Conservation (phyloP, 768 basidiomycete species). For the Psilocybe subaeruginosa region DNA sequence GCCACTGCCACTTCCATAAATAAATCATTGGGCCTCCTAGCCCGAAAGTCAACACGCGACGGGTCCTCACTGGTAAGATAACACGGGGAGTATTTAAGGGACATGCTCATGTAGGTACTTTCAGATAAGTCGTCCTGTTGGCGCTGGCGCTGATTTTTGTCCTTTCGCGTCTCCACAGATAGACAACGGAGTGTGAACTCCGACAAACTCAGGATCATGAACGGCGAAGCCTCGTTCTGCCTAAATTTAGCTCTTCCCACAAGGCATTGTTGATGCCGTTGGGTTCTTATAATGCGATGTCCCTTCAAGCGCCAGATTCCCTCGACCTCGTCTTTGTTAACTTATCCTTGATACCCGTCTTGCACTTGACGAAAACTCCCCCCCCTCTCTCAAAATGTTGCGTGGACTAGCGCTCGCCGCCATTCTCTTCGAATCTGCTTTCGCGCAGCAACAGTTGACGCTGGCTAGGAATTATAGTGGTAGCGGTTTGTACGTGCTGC, state of each 20-base stretch:
- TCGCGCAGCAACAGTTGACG: background rate
- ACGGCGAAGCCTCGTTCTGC: background rate
- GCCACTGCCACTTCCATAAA: no score
- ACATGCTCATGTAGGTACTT: no score
- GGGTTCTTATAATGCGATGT: background rate
- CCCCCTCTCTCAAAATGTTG: background rate
- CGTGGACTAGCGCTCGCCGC: background rate
- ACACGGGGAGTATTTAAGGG: no score
- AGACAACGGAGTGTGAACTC: no score
- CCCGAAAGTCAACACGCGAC: no score
- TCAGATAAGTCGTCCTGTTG: no score
- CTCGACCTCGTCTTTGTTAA: background rate
- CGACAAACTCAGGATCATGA: no score
- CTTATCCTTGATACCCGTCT: background rate
- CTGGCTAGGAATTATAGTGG: background rate
- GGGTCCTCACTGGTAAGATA: no score
- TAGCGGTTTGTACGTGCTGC: constrained; percentile 2
- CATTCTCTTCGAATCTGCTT: background rate
- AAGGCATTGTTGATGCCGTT: background rate
- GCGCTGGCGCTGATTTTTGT: no score
- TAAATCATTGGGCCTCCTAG: no score
- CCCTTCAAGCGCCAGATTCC: background rate
- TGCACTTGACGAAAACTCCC: background rate
- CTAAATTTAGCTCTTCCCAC: background rate
- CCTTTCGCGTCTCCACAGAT: no score